phyloP scores from a whole-genome alignment of 2,329 filamentous ascomycete genomes.

The Colletotrichum cordylinicola region DNA sequence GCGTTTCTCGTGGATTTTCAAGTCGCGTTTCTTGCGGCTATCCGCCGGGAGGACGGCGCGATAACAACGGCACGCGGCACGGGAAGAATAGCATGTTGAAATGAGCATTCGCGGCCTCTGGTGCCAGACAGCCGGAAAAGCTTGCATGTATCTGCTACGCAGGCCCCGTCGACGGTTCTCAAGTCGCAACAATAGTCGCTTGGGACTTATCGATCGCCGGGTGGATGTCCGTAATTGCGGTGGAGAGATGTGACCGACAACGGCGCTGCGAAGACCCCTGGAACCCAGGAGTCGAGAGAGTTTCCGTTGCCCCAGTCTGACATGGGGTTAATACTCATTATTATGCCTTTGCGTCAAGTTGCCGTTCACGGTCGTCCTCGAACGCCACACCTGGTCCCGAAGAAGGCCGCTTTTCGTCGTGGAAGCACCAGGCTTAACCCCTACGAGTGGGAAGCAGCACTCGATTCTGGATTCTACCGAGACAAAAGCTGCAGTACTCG shows the following conservation, averaged over 20 bases:
- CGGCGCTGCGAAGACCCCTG: constrained; percentile 8
- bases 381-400: background rate
- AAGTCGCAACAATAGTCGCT: constrained; percentile 3
- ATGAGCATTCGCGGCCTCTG: background rate
- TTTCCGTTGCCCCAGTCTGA: background rate
- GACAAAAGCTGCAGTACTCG: background rate
- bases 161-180: background rate
- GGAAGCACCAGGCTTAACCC: background rate
- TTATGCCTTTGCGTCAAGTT: constrained; percentile 1
- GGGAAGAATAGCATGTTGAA: background rate
- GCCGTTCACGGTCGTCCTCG: background rate
- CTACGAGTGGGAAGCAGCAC: background rate
- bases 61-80: background rate
- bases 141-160: constrained; percentile 4
- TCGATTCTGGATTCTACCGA: background rate
- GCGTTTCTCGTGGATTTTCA: background rate
- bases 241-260: constrained; percentile 5
- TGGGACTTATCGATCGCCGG: constrained; percentile 5
- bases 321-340: background rate
- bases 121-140: background rate
- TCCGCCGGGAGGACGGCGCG: background rate
- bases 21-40: background rate
- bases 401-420: background rate
- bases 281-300: background rate
- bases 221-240: constrained; percentile 14